Evolutionary conservation across 805 yeast genomes (phyloP).

Genomic region (Candida multigemmis): DNA sequence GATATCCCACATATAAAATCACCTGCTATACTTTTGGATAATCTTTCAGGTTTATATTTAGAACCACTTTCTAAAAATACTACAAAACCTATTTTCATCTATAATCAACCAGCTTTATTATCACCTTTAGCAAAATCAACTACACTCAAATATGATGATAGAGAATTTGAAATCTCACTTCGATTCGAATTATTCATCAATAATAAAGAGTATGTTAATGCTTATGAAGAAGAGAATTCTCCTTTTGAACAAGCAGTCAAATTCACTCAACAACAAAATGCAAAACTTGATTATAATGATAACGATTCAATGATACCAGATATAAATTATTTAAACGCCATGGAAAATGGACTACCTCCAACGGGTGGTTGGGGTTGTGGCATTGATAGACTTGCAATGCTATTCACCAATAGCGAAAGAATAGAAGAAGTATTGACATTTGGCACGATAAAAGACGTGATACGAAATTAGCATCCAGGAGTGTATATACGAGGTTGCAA

Average conservation of each 20-base stretch:
- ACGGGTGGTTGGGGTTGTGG: constrained; percentile 99
- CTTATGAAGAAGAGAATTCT: constrained; percentile 93
- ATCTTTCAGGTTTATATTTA: constrained; percentile 47
- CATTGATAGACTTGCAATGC: constrained; percentile 79
- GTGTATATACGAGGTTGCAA: too few relatives aligned
- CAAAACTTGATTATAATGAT: constrained; percentile 42
- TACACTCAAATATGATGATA: constrained; percentile 14
- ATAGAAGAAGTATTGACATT: constrained; percentile 72
- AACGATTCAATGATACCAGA: constrained; percentile 66
- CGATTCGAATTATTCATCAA: constrained; percentile 80
- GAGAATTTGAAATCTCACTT: constrained; percentile 38
- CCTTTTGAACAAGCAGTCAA: constrained; percentile 65
- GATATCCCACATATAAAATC: constrained; percentile 31
- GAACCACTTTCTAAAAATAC: constrained; percentile 38
- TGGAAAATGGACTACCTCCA: constrained; percentile 95
- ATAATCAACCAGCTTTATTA: constrained; percentile 74
- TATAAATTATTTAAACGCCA: constrained; percentile 53
- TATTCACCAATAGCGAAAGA: constrained; percentile 52
- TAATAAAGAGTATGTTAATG: constrained; percentile 79
- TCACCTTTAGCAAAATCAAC: constrained; percentile 84
- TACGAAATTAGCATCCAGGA: constrained; percentile 42
- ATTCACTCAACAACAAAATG: constrained; percentile 48
- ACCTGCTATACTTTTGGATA: constrained; percentile 56
- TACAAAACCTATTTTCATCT: constrained; percentile 58
- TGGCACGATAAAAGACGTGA: constrained; percentile 66